Evolutionary conservation across 257 asterid genomes (phyloP), one percentile per base, ranked within the genome.

Genomic region (Solanum pinnatisectum): DNA sequence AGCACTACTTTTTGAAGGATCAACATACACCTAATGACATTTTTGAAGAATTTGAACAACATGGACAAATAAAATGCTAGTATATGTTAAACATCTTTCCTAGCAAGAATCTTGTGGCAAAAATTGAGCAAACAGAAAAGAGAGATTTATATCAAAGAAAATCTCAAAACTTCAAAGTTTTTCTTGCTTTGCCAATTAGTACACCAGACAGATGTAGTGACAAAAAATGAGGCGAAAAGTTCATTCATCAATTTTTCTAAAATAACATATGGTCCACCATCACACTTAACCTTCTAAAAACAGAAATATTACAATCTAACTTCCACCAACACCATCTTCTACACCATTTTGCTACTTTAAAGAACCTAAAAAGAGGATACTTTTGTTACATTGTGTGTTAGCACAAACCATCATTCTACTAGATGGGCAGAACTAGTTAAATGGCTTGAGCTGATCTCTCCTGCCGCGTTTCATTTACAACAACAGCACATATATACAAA

Each of bases 401-500:
- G 92, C 92, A 90, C 93, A 90, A 91, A 85, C 91, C 92, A 87
- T 30, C 88, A 68, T 44, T 89, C 92, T 52, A 74, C 92, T 67
- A 59, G 42, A 73, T 65, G 40, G 65, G 86, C 82, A 70, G 52
- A 71, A 76, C 77, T 56, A 86, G 44, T 83, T 46, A 87, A 73
- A 76, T 73, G 35, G 83, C 68, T 74, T 71, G 63, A 40, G 72
- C 81, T 90, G 89, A 82, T 60, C 79, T 82, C 89, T 65, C 88
- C 90, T 20, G 88, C 87, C 87, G 89, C 92, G 82, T 81, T 90
- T 90, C 95, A 93, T 92, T 93, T 93, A 94, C 96, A 93, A 93
- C 94, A 95, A 91, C 93, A 92, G 93, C 93, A 90, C 93, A 89
- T 92, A 92, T 91, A 88, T 91, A 92, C 94, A 92, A 88, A 91